Conservation (phyloP, 768 basidiomycete genomes). For the Mycena crocata region DNA sequence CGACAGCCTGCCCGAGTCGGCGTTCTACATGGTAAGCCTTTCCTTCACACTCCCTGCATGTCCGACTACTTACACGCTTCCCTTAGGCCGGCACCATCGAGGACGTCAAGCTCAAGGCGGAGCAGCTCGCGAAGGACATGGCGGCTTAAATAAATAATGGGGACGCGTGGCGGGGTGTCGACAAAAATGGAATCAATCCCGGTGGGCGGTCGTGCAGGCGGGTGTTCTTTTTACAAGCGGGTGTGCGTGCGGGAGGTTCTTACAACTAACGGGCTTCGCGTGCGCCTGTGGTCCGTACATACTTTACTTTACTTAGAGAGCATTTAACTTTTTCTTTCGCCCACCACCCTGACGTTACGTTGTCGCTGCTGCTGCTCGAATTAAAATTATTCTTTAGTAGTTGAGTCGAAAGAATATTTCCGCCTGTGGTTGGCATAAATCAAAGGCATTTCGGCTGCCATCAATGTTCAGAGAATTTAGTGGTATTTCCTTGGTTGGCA, state of each 20-base stretch:
- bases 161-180: slow-evolving; percentile 9
- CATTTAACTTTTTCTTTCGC: background rate
- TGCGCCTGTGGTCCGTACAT: too few species aligned
- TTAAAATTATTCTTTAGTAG: slow-evolving; percentile 6
- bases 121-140: slow-evolving; percentile 97
- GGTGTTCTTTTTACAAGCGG: background rate
- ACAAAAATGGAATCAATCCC: slow-evolving; percentile 19
- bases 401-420: too few species aligned
- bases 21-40: slow-evolving; percentile 94
- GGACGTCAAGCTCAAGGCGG: slow-evolving; percentile 97
- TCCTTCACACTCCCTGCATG: background rate
- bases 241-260: slow-evolving; percentile 4
- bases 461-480: too few species aligned
- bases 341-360: background rate
- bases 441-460: too few species aligned
- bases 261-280: slow-evolving; percentile 10
- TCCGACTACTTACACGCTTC: background rate
- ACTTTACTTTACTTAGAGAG: too few species aligned
- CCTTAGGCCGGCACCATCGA: slow-evolving; percentile 88
- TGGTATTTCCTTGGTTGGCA: too few species aligned
- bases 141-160: slow-evolving; percentile 52
- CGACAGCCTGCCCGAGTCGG: slow-evolving; percentile 92
- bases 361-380: slow-evolving; percentile 5
- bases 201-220: background rate
- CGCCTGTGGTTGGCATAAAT: background rate